Base-by-base conservation (phyloP, 495 filamentous ascomycete genomes). In the Terfezia claveryi region DNA sequence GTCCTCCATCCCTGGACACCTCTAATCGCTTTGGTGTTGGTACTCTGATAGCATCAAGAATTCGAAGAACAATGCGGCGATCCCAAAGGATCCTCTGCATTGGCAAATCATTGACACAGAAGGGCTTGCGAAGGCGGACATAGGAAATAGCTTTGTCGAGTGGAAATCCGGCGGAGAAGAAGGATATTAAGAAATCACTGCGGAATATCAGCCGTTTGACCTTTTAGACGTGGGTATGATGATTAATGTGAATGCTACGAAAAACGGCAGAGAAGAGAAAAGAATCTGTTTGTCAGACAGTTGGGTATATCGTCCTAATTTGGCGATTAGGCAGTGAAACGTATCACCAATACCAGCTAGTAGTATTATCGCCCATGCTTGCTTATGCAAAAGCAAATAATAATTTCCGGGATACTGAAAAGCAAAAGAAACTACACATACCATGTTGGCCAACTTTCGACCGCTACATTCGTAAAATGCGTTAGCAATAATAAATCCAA, bases 11-110 rank as follows among this genome's bases (percentile, higher is more conserved):
- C 27, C 91, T 79, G 62, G 83, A 95, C 38, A 99, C 83, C 64
- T 95, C 88, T n/a, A 99, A 62, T 52, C 92, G 76, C 60, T 80
- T 80, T 1, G 92, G 91, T 0, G 87, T 94, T 2, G 85, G 81
- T 1, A 99, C 87, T 51, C 81, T 76, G 66, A 95, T 85, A 51
- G 80, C 76, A 66, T 96, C 91, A 52, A 99, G 70, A 37, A 99
- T 82, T 41, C 73, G 76, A 50, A 99, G 72, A 57, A 91, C 95
- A 16, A 95, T 71, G 46, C 91, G 80, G 32, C 91, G 79, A 68
- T 99, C 91, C 91, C 91, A 99, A 17, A 99, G 71, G 16, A 99
- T 80, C 70, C 91, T 92, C 68, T 99, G 91, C 91, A 99, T 95
- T 3, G 85, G 85, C 52, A 99, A 69, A 62, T 99, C 89, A 68